Evolutionary conservation across 805 yeast genomes (phyloP).

Genomic region (Candida boleticola): DNA sequence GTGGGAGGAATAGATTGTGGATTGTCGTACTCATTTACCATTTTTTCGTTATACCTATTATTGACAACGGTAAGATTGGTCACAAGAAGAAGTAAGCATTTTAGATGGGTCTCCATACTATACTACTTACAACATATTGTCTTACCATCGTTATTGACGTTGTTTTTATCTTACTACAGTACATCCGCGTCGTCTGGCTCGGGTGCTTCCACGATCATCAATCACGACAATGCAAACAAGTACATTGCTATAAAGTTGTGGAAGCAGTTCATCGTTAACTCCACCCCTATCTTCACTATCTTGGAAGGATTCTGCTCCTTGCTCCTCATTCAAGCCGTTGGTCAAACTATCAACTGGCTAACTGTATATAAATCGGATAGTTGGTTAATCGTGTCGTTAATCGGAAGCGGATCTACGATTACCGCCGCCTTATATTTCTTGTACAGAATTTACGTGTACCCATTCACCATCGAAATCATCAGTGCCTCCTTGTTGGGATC

Average conservation of each 20-base stretch:
- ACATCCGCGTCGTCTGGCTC: slow-evolving; percentile 8
- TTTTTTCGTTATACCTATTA: slow-evolving; percentile 55
- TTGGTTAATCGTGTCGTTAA: slow-evolving; percentile 73
- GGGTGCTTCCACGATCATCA: slow-evolving; percentile 4
- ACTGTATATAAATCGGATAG: slow-evolving; percentile 62
- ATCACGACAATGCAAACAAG: slow-evolving; percentile 13
- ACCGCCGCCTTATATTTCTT: slow-evolving; percentile 77
- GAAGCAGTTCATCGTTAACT: slow-evolving; percentile 67
- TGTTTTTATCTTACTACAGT: slow-evolving; percentile 57
- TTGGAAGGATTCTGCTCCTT: slow-evolving; percentile 93
- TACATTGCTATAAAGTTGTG: slow-evolving; percentile 53
- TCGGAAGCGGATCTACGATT: slow-evolving; percentile 70
- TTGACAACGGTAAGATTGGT: slow-evolving; percentile 71
- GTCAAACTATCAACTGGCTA: slow-evolving; percentile 76
- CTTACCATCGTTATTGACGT: slow-evolving; percentile 76
- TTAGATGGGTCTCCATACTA: slow-evolving; percentile 46
- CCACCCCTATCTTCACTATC: slow-evolving; percentile 86
- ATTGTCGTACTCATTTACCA: slow-evolving; percentile 72
- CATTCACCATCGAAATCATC: slow-evolving; percentile 63
- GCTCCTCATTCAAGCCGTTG: slow-evolving; percentile 87
- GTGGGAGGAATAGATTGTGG: slow-evolving; percentile 93
- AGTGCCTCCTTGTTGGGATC: slow-evolving; percentile 87
- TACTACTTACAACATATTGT: slow-evolving; percentile 81
- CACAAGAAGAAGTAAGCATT: slow-evolving; percentile 39
- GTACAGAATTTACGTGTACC: slow-evolving; percentile 78